Base-by-base conservation (phyloP, 768 basidiomycete genomes). In the Termitomyces sp. region DNA sequence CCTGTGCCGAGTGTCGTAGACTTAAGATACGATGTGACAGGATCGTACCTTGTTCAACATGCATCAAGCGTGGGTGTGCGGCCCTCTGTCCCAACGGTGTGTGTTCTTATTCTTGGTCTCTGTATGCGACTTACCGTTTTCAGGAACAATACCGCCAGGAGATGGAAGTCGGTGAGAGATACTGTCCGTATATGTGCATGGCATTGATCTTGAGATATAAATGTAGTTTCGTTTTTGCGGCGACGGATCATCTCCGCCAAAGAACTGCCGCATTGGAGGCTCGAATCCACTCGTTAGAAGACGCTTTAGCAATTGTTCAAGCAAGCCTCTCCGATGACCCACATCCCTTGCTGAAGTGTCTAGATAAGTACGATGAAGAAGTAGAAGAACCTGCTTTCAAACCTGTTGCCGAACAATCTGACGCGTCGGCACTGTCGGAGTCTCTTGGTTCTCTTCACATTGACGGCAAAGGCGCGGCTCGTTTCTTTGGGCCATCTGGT, bases 61-160 rank as follows among this genome's bases (percentile, higher is more conserved):
- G 82, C 60, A 73, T 82, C 16, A 82, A 80, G 65, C 75, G 82
- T 65, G 82, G 83, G 9, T 84, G 83, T 65, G 72, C 68, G 40
- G 76, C 77, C 1, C 71, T 85, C 20, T 84, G 82, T 67, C 83
- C 84, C 15, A 84, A 84, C 64, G 81, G 84, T 81, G 63, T 28
- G 72, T 64, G 40, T 61, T 49, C 28, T n/a, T 46, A 48, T 46
- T 45, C 39, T 36, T 44, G 28, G 32, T 18, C 22, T 18, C 36
- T 49, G 6, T 38, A 42, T 60, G 9, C 49, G 40, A 44, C 61
- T 55, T 12, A 39, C 55, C 16, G n/a, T 39, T 42, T 50, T n/a
- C 53, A 84, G 82, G 78, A 22, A 81, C 79, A 15, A 79, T 84
- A 49, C 82, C 84, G 9, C 81, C 81, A 11, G 83, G 84, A 28